Evolutionary conservation across 2,329 filamentous ascomycete genomes (phyloP), one percentile per base, ranked within the genome.

Genomic region (Talaromyces sp.): DNA sequence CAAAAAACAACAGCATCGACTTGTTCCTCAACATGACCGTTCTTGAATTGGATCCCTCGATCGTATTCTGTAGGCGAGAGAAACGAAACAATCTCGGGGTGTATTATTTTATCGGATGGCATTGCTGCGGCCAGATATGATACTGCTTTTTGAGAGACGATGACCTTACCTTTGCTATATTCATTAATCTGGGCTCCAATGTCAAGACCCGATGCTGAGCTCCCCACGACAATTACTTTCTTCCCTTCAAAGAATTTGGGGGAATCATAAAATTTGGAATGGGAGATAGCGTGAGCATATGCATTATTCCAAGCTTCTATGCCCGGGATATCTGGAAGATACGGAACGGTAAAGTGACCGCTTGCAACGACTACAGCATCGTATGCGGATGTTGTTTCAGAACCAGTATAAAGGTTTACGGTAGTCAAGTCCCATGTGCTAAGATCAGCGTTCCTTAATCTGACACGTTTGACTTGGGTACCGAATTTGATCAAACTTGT

Each of bases 191-290:
- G 93, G 2, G 80, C 75, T 14, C 87, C 87, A 62, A 97, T 90
- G 65, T 97, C 93, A 14, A 91, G 75, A 0, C 91, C 93, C 0
- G 90, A 96, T 0, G 91, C 88, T 0, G 88, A 88, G 64, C 90
- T 94, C 9, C 93, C 93, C 0, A 97, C 85, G 0, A 97, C 81
- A 4, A 97, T 72, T 10, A 94, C 89, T 70, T 90, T 95, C 69
- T 89, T 88, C 48, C 77, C 80, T 1, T 69, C 67, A 64, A 87
- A 96, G 0, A 76, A 65, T 16, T 83, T 80, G 0, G 89, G 82
- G 0, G 73, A 80, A 36, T 91, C 86, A 67, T 91, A 97, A 52
- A 85, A 84, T 69, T 94, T 96, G 1, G 91, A 91, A 71, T 94
- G 90, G 1, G 79, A 80, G 39, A 93, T 83, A 3, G 81, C 66